Evolutionary conservation across 495 filamentous ascomycete genomes (phyloP), one percentile per base, ranked within the genome.

Genomic region (Talaromyces adpressus): DNA sequence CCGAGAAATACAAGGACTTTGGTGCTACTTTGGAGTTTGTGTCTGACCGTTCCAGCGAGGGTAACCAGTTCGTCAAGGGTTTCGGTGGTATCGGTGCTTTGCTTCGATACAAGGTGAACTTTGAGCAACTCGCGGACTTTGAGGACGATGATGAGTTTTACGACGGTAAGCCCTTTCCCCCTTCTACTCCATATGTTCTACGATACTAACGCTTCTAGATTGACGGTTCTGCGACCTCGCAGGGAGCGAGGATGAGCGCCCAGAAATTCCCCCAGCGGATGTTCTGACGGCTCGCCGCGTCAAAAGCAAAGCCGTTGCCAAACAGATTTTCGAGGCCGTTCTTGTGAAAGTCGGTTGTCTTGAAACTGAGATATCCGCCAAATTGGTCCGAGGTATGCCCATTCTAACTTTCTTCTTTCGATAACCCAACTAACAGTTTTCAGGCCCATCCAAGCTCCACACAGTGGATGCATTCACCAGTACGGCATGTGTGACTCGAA

Each of bases 61-160:
- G 94, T 71, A 98, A 98, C 78, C 94, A 98, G 80, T 98, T 98
- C 80, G 94, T 98, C 69, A 97, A 97, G 79, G 94, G 94, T 62
- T 98, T 98, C 71, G 94, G 94, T 87, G 94, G 94, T 70, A 95
- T 98, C 68, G 94, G 94, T 63, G 93, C 93, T 54, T 88, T 98
- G 68, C 87, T 98, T 72, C 91, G 94, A 65, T 98, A 98, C 86
- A 98, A 97, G 81, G 90, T 98, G 81, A 98, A 98, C 82, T 98
- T 98, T 81, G 94, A 98, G 79, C 95, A 98, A 76, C 85, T 98
- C 74, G 90, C 89, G 70, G 95, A 98, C 77, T 85, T 87, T 69
- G 88, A 90, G 76, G 93, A 97, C 77, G 94, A 98, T 77, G 94
- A 98, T 81, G 93, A 98, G 71, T 97, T 96, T 82, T 98, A 98